Evolutionary conservation across 148 eudicot species (phyloP).

Genomic region (Simmondsia chinensis): DNA sequence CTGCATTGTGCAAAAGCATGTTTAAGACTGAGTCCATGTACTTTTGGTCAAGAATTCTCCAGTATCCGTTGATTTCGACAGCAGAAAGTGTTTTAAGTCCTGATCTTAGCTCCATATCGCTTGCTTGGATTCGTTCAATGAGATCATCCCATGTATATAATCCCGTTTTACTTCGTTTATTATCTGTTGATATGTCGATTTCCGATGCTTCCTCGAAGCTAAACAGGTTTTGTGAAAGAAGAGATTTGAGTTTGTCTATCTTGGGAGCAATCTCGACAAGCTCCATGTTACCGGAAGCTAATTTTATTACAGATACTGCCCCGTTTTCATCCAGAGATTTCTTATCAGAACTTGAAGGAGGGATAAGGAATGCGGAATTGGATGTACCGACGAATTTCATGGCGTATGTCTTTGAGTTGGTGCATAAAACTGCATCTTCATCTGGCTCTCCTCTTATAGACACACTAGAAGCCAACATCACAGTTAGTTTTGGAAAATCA

Average conservation of each 20-base stretch:
- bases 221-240: constrained; percentile 59
- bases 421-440: constrained; percentile 92
- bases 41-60: constrained; percentile 67
- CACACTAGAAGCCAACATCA: constrained; percentile 32
- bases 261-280: constrained; percentile 79
- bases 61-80: constrained; percentile 67
- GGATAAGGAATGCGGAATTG: constrained; percentile 75
- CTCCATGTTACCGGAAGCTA: constrained; percentile 75
- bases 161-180: constrained; percentile 12
- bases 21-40: constrained; percentile 54
- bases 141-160: constrained; percentile 82
- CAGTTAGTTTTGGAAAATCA: neutral
- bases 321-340: constrained; percentile 17
- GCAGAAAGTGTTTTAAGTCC: constrained; percentile 64
- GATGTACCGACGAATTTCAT: constrained; percentile 88
- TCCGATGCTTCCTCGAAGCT: constrained; percentile 34
- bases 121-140: constrained; percentile 61
- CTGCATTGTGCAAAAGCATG: constrained; percentile 62
- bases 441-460: constrained; percentile 73
- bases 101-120: constrained; percentile 55
- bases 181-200: constrained; percentile 22
- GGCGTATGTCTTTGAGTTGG: constrained; percentile 69
- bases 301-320: constrained; percentile 54
- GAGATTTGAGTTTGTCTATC: constrained; percentile 64
- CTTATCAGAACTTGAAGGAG: constrained; percentile 44